Evolutionary conservation across 768 basidiomycete species (phyloP).

Genomic region (Pseudohyphozyma bogoriensis): DNA sequence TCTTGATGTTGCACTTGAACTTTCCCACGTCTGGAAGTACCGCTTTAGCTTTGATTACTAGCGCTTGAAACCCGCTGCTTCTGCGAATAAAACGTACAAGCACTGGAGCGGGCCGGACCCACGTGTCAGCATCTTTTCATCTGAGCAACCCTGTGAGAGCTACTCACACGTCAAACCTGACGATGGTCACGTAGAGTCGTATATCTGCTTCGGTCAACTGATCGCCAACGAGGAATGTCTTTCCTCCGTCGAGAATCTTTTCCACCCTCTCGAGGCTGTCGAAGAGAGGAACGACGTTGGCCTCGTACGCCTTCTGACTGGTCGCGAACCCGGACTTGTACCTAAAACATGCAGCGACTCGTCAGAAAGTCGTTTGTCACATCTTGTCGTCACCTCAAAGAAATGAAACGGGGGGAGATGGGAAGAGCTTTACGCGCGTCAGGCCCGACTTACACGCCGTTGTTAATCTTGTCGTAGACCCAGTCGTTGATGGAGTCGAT

Average conservation of each 20-base stretch:
- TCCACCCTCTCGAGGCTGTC: constrained; percentile 72
- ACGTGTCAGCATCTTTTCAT: too few relatives aligned
- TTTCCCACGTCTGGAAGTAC: constrained; percentile 52
- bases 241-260: constrained; percentile 55
- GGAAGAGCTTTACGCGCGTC: too few relatives aligned
- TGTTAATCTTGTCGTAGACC: constrained; percentile 70
- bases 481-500: constrained; percentile 76
- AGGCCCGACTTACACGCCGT: neutral
- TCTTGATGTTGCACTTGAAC: constrained; percentile 87
- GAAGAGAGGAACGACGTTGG: constrained; percentile 63
- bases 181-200: constrained; percentile 86
- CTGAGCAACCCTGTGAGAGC: too few relatives aligned
- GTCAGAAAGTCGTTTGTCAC: constrained; percentile 43
- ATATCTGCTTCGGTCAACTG: constrained; percentile 54
- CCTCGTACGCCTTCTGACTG: constrained; percentile 67
- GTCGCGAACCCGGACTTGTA: constrained; percentile 84
- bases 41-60: neutral
- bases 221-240: constrained; percentile 75
- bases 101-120: neutral
- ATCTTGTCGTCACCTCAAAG: neutral
- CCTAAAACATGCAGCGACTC: too few relatives aligned
- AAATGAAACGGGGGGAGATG: neutral
- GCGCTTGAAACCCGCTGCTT: neutral
- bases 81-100: neutral
- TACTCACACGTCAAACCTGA: constrained; percentile 46